Conservation (phyloP, 2,329 filamentous ascomycete species). For the Arthrobotrys sinensis region DNA sequence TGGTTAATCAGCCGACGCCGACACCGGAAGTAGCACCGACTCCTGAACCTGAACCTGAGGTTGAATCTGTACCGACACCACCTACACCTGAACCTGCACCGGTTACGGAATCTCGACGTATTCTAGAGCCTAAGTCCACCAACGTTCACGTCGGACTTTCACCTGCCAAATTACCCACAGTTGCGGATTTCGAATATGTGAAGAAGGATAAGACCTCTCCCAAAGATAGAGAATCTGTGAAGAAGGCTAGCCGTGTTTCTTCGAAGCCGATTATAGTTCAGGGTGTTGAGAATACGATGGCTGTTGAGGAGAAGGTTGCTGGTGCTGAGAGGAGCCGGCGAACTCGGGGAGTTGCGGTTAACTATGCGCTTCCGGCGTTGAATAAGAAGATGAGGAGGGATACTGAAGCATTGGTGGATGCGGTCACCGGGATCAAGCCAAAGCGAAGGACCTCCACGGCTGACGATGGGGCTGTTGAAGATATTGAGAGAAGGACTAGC, state of each 20-base stretch:
- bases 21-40: background rate
- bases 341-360: slow-evolving; percentile 77
- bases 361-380: slow-evolving; percentile 86
- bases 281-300: slow-evolving; percentile 48
- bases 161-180: slow-evolving; percentile 50
- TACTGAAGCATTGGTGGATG: slow-evolving; percentile 81
- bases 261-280: slow-evolving; percentile 58
- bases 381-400: slow-evolving; percentile 87
- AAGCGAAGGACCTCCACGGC: slow-evolving; percentile 27
- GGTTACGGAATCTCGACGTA: slow-evolving; percentile 71
- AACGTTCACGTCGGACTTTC: slow-evolving; percentile 50
- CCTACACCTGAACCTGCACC: background rate
- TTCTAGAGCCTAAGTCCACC: slow-evolving; percentile 51
- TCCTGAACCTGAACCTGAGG: background rate
- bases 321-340: slow-evolving; percentile 71
- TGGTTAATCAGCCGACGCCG: slow-evolving; percentile 1
- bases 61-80: background rate
- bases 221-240: slow-evolving; percentile 55
- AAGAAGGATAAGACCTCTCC: slow-evolving; percentile 61
- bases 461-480: slow-evolving; percentile 69
- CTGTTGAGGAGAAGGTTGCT: slow-evolving; percentile 74
- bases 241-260: slow-evolving; percentile 47
- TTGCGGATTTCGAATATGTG: slow-evolving; percentile 60
- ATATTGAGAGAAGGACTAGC: slow-evolving; percentile 40
- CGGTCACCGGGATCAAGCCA: slow-evolving; percentile 73